Evolutionary conservation across 176 grass and related monocot genomes (phyloP), one percentile per base, ranked within the genome.

Genomic region (Zoysia japonica): DNA sequence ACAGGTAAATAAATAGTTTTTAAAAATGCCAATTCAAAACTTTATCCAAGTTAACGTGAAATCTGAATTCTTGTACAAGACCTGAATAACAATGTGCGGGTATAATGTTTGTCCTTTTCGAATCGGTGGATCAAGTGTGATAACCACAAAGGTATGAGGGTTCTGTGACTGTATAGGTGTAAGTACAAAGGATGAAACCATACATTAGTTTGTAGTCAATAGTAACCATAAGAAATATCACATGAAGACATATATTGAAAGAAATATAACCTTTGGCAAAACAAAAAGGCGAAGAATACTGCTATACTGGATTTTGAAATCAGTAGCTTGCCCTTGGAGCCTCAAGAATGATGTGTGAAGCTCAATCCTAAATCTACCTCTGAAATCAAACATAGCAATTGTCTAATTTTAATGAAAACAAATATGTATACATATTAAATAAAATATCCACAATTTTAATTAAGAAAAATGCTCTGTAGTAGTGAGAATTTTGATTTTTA

Each of bases 31-130:
- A 68, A 57, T 68, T 42, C 3, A 37, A 41, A 28, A 61, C 43
- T 76, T 52, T 42, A 19, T 71, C 36, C 44, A 82, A 83, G 68
- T 37, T 42, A 84, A 52, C 55, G 75, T 74, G 42, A 81, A 80
- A 82, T 51, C 65, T 47, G 46, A 76, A 48, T 46, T 44, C 38
- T 72, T 72, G 60, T 73, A 57, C 17, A 66, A 75, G 64, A 97
- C 95, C 92, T 97, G 92, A 90, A 97, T 94, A 87, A 97, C 95
- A 86, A 97, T 97, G 80, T 97, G 94, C 11, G 94, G 95, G 80
- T 98, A 94, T 40, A 98, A 84, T 60, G 95, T 94, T 77, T 94
- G 92, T 61, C 95, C 95, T 89, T 98, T 98, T 75, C 92, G 85
- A 76, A 98, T 98, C 64, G 95, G 95, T 28, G 95, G 95, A 47